phyloP scores from a whole-genome alignment of 345 rosid genomes.

The Syzygium oleosum region DNA sequence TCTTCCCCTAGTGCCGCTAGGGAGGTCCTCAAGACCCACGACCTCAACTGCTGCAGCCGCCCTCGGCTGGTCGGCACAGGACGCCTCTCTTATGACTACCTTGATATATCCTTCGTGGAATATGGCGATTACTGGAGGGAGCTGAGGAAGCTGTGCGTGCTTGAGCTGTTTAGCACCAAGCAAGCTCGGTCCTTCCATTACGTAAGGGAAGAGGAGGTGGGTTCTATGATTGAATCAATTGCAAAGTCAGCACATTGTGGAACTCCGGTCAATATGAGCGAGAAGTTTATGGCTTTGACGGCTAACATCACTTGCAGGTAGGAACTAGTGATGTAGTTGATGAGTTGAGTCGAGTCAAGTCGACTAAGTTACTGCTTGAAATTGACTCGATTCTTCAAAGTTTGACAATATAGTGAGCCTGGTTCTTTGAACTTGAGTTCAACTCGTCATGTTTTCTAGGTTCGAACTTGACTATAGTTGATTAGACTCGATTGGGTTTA shows the following conservation, averaged over 20 bases:
- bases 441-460: neutral
- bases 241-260: conserved; percentile 5
- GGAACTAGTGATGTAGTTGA: neutral
- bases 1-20: conserved; percentile 16
- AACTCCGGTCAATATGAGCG: conserved; percentile 15
- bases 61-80: conserved; percentile 5
- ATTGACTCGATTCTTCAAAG: neutral
- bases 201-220: conserved; percentile 22
- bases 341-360: neutral
- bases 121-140: conserved; percentile 12
- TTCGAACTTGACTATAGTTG: neutral
- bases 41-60: conserved; percentile 10
- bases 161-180: conserved; percentile 14
- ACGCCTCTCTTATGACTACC: conserved; percentile 21
- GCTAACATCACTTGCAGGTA: conserved; percentile 1
- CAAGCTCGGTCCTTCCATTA: conserved; percentile 3
- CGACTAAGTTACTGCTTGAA: neutral
- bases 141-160: conserved; percentile 18
- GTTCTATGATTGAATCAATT: conserved; percentile 15
- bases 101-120: conserved; percentile 20
- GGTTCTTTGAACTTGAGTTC: neutral
- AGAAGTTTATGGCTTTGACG: conserved; percentile 15
- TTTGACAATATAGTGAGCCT: neutral
- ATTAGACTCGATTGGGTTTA: neutral
- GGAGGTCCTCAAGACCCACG: conserved; percentile 14